phyloP scores from a whole-genome alignment of 202 grass and related monocot species.

The Panicum virgatum region DNA sequence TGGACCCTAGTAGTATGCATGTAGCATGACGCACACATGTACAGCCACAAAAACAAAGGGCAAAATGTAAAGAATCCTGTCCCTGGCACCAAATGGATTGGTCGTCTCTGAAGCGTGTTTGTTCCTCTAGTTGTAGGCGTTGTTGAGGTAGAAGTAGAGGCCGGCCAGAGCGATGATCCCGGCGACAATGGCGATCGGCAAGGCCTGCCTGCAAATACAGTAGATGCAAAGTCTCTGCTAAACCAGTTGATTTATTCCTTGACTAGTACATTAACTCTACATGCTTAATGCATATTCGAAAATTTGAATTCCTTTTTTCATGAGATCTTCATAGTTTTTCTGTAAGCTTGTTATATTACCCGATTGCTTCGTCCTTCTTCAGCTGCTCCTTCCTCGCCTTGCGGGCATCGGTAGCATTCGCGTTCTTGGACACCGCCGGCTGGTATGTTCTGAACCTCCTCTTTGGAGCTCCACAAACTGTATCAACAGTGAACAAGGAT shows the following conservation, averaged over 20 bases:
- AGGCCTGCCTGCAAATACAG: slow-evolving; percentile 48
- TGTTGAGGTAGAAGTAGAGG: slow-evolving; percentile 89
- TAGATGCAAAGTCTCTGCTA: not conserved
- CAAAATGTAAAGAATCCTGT: not conserved
- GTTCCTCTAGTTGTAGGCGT: slow-evolving; percentile 44
- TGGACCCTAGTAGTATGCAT: not conserved
- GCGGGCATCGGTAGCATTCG: slow-evolving; percentile 51
- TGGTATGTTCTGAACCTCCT: slow-evolving; percentile 76
- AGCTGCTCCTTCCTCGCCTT: slow-evolving; percentile 89
- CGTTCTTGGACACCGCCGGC: slow-evolving; percentile 65
- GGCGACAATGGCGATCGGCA: slow-evolving; percentile 64
- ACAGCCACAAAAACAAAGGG: not conserved
- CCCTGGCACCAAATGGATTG: not conserved
- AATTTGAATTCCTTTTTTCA: not conserved
- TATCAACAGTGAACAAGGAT: not conserved
- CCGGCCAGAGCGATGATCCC: slow-evolving; percentile 57
- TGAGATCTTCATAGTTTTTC: not conserved
- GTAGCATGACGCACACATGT: not conserved
- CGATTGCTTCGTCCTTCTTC: slow-evolving; percentile 67
- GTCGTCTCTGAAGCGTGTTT: not conserved
- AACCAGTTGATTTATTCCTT: not conserved
- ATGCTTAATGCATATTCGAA: not conserved
- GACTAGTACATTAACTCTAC: not conserved
- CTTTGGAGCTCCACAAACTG: slow-evolving; percentile 95
- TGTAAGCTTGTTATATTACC: slow-evolving; percentile 35